Percentiles rank a stretch among this genome's conserved stretches.
These are phyloP conservation scores for Moringa oleifera DNA, from an alignment of 345 rosid species.

Conservation along the genomic window DNA sequence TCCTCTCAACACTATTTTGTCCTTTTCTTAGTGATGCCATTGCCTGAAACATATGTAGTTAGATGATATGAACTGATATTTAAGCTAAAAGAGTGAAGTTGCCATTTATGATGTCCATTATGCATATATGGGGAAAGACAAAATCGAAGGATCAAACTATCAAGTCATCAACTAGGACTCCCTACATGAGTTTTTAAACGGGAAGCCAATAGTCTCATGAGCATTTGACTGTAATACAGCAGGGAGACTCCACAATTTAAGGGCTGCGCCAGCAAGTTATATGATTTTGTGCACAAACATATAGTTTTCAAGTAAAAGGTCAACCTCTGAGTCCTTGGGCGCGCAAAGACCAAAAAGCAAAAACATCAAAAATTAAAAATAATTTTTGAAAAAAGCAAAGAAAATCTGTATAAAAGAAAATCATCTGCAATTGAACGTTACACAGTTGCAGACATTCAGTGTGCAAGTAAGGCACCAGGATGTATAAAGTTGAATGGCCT, in stretches of 20 bases:
- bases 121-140: background rate
- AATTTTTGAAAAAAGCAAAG: too few relatives aligned
- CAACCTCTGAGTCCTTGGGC: too few relatives aligned
- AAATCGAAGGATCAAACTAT: background rate
- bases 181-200: constrained; percentile 3
- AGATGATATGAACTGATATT: background rate
- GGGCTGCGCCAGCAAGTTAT: background rate
- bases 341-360: too few relatives aligned
- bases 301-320: too few relatives aligned
- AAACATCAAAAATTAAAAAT: too few relatives aligned
- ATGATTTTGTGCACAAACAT: background rate
- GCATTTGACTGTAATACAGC: background rate
- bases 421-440: background rate
- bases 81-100: background rate
- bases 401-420: too few relatives aligned
- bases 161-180: background rate
- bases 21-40: constrained; percentile 38
- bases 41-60: constrained; percentile 39
- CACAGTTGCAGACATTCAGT: background rate
- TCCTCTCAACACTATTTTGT: constrained; percentile 32
- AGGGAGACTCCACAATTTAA: background rate
- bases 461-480: background rate
- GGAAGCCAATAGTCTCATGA: background rate
- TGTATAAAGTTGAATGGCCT: background rate
- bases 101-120: background rate